These are phyloP conservation scores for Hippophae gyantsensis DNA, from an alignment of 306 rosid species.

Conservation along the genomic window DNA sequence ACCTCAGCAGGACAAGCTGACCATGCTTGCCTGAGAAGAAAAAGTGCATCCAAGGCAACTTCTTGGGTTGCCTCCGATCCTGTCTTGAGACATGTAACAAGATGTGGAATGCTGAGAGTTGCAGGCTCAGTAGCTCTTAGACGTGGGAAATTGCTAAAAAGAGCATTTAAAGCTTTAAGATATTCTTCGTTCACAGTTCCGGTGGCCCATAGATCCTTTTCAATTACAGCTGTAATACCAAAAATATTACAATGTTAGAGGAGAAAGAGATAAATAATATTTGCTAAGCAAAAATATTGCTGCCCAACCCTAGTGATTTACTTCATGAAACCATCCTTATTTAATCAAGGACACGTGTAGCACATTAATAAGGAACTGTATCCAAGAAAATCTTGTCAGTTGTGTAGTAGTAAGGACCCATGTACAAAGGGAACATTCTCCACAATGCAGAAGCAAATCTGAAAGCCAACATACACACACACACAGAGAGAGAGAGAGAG, in stretches of 20 bases:
- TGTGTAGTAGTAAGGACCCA: no score
- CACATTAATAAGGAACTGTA: no score
- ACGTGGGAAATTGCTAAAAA: constrained; percentile 95
- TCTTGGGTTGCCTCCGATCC: constrained; percentile 97
- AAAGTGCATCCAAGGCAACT: constrained; percentile 91
- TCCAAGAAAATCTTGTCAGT: no score
- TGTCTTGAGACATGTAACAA: constrained; percentile 84
- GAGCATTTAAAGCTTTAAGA: constrained; percentile 85
- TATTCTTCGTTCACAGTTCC: constrained; percentile 97
- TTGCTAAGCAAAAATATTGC: not conserved
- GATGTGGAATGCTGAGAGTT: constrained; percentile 94
- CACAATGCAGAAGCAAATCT: not conserved
- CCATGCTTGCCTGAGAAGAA: constrained; percentile 99
- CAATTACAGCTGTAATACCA: constrained; percentile 72
- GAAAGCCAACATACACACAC: constrained; percentile 10
- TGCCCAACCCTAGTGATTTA: not conserved
- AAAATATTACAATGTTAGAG: constrained; percentile 10
- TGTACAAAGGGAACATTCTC: no score
- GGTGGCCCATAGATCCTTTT: constrained; percentile 90
- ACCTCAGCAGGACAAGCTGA: constrained; percentile 98
- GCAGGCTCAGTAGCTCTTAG: constrained; percentile 97
- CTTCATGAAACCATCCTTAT: no score
- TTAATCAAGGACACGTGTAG: no score
- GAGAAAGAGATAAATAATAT: not conserved
- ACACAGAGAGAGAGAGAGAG: constrained; percentile 18